Base-by-base conservation (phyloP, 495 filamentous ascomycete genomes). In the Penicillium diatomitis region DNA sequence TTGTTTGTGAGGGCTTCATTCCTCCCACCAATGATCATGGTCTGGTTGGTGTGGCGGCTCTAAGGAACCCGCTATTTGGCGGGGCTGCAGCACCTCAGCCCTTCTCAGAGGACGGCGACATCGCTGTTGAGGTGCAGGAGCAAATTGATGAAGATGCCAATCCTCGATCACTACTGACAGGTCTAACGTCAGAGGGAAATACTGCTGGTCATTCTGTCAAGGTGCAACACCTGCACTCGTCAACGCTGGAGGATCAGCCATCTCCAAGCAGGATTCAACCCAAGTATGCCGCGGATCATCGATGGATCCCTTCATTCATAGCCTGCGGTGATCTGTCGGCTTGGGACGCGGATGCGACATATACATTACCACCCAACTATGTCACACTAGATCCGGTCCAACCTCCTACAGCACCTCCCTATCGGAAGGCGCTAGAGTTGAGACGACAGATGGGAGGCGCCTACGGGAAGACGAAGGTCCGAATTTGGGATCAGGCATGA, bases 321-420 rank as follows among this genome's bases (percentile, higher is more conserved):
- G 92, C 92, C 10, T 97, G 94, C 61, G 92, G 92, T 8, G 92
- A 98, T 65, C 75, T 97, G n/a, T 90, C 87, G 4, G 82, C 86
- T 5, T 96, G 84, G 71, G 92, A 98, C 65, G 86, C 90, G 0
- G 92, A 98, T 74, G 92, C 92, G 12, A 87, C 88, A 2, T 96
- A 96, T 68, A 76, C 83, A 51, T 72, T 98, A 7, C 90, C 92
- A 2, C 76, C 81, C 39, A 79, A 81, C 45, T 77, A 89, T 56
- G 77, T 87, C 37, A 88, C 81, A 46, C 79, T 96, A 32, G 90
- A 95, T 62, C 92, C 92, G 0, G 78, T 98, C n/a, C 92, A 96
- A 53, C 91, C 90, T 5, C 92, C 92, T 5, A 97, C 90, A 7
- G 94, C 94, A 6, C 92, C 92, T 2, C 94, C 92, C 0, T 98